Conservation (phyloP, 306 rosid genomes). For the Rosa chinensis region DNA sequence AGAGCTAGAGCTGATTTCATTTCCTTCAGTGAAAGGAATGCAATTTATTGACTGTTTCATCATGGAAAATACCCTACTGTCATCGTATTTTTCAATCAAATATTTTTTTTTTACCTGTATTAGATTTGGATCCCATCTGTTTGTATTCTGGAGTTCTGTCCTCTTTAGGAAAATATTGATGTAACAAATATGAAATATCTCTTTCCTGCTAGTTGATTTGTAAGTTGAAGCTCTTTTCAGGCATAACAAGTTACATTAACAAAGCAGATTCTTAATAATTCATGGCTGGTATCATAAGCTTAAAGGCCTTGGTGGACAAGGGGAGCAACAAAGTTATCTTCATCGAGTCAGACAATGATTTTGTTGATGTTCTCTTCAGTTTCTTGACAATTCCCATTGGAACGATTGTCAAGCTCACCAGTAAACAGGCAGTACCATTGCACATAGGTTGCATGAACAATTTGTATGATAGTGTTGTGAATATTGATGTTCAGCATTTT, state of each 20-base stretch:
- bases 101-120: background rate
- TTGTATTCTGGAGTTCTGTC: background rate
- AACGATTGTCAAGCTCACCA: background rate
- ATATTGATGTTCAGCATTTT: background rate
- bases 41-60: background rate
- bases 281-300: background rate
- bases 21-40: background rate
- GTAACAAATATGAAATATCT: too few species aligned
- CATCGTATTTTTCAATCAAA: too few species aligned
- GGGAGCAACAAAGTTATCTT: background rate
- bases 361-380: conserved; percentile 6
- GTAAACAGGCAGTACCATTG: background rate
- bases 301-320: conserved; percentile 14
- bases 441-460: background rate
- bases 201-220: background rate
- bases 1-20: background rate
- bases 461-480: background rate
- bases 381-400: conserved; percentile 1
- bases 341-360: background rate
- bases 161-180: background rate
- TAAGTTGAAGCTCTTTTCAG: background rate
- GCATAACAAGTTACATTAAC: background rate
- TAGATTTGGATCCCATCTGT: background rate
- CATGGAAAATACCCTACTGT: background rate
- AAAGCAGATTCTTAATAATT: too few species aligned